phyloP scores from a whole-genome alignment of 208 protist species.

The Trypanosomatidae sp. region DNA sequence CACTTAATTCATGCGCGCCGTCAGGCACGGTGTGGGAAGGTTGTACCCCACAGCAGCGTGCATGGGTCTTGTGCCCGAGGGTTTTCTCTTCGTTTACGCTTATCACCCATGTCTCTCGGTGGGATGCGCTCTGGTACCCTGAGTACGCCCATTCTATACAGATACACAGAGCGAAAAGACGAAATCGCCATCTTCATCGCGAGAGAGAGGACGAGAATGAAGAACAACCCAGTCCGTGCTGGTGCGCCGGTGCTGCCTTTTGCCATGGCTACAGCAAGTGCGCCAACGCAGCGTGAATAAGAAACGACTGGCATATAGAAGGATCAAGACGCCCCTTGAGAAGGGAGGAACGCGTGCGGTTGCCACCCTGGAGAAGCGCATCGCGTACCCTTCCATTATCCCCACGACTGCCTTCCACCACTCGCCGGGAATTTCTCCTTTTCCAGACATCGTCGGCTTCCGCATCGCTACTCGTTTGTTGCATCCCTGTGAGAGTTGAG shows the following conservation, averaged over 20 bases:
- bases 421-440: neutral
- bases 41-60: neutral
- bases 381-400: neutral
- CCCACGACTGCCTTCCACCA: neutral
- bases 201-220: neutral
- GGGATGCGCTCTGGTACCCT: neutral
- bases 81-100: neutral
- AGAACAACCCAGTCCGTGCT: neutral
- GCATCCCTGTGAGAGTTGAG: slow-evolving; percentile 15
- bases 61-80: neutral
- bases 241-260: neutral
- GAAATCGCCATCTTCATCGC: neutral
- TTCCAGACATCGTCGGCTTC: neutral
- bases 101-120: neutral
- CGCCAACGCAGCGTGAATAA: neutral
- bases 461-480: neutral
- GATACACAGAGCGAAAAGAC: neutral
- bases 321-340: neutral
- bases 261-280: neutral
- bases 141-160: neutral
- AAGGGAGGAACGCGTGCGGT: neutral
- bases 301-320: neutral
- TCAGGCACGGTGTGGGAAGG: neutral
- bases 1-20: neutral
- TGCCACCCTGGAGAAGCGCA: neutral